These are phyloP conservation scores for Fistulinella staudtii DNA, from an alignment of 1,284 basidiomycete genomes.

Conservation along the genomic window DNA sequence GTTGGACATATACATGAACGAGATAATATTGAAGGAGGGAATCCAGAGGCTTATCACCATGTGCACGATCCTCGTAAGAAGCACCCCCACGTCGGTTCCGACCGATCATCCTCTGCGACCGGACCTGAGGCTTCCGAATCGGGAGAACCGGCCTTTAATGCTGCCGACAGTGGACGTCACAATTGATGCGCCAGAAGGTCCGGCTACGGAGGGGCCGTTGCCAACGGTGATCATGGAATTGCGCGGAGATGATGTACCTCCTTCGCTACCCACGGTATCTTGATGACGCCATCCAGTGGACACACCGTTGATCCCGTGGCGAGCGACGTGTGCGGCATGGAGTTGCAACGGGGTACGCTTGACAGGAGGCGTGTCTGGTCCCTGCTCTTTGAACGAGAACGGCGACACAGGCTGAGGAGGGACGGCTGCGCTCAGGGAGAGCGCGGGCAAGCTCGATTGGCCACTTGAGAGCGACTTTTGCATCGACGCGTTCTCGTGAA, in stretches of 20 bases:
- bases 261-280: constrained; percentile 54
- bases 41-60: not conserved
- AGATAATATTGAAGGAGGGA: not conserved
- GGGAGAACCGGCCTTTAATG: constrained; percentile 62
- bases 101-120: constrained; percentile 50
- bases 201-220: constrained; percentile 39
- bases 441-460: constrained; percentile 37
- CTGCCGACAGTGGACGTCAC: constrained; percentile 52
- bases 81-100: too few relatives aligned
- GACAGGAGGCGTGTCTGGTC: constrained; percentile 29
- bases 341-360: constrained; percentile 74
- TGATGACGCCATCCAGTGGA: constrained; percentile 68
- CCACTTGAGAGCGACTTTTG: constrained; percentile 39
- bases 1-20: constrained; percentile 5
- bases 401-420: constrained; percentile 47
- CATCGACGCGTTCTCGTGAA: constrained; percentile 43
- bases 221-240: constrained; percentile 68
- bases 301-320: constrained; percentile 76
- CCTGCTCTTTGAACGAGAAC: constrained; percentile 14
- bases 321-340: constrained; percentile 71
- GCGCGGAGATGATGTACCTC: constrained; percentile 58
- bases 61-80: too few relatives aligned
- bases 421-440: constrained; percentile 44
- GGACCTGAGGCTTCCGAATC: constrained; percentile 69
- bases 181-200: constrained; percentile 48